Evolutionary conservation across 139 green algal species (phyloP), one percentile per base, ranked within the genome.

Genomic region (Chlorella sp.): DNA sequence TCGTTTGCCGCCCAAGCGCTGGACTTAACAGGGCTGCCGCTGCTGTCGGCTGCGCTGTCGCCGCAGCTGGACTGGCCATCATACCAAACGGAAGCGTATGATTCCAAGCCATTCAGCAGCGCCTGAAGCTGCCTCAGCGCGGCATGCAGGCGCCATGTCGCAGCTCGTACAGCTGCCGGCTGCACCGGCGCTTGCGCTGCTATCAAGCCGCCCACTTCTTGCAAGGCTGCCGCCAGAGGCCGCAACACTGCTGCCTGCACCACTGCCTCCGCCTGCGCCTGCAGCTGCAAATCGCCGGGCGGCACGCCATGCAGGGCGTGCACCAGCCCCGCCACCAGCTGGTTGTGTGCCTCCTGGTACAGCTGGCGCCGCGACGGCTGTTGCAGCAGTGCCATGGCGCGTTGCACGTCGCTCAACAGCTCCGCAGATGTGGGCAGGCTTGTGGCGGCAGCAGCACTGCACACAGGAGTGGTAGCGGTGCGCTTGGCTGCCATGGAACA

Each of bases 91-190:
- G 77, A 20, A 2, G 30, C 22, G 19, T 82, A 83, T 8, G 28
- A 38, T 62, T 88, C 84, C 44, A 85, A 58, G 9, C 24, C 76
- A 28, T 88, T 88, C 22, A 88, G 74, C 44, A 88, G 58, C 20
- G 84, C 76, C 34, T 85, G 69, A 24, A 85, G 34, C 70, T 80
- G 60, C 38, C 41, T 34, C 70, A 88, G 62, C 34, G 74, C 69
- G 0, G 56, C 64, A 17, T 80, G 76, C 51, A 88, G 73, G 20
- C 30, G 68, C 81, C 68, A 80, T 36, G 79, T 70, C 65, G 28
- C 65, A 6, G 30, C 48, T 2, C 69, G 51, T 56, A 80, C 48
- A 14, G n/a, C n/a, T 2, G 74, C 41, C n/a, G 30, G 38, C n/a
- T 16, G 28, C n/a, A 20, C 73, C 32, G 73, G 2, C 44, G 24